phyloP scores from a whole-genome alignment of 805 yeast species.

The Saccharomycopsis sp. region DNA sequence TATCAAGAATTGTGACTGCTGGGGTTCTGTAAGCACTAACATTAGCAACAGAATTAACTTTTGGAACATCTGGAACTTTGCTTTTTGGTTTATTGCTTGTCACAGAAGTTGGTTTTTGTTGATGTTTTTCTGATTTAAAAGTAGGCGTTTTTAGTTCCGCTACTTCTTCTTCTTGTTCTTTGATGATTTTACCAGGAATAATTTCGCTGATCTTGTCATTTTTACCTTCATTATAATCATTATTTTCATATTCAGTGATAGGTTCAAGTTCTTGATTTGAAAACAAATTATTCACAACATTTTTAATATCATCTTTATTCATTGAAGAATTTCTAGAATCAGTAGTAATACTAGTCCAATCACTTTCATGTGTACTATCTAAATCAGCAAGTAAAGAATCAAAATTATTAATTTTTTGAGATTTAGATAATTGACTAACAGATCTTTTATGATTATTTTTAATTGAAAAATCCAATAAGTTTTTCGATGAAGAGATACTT shows the following conservation, averaged over 20 bases:
- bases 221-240: too few relatives aligned
- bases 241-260: too few relatives aligned
- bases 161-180: background rate
- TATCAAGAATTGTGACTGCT: background rate
- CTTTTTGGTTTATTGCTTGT: too few relatives aligned
- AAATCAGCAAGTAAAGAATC: slow-evolving; percentile 4
- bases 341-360: slow-evolving; percentile 15
- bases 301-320: background rate
- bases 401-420: slow-evolving; percentile 9
- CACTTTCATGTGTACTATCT: slow-evolving; percentile 9
- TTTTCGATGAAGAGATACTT: too few relatives aligned
- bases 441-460: background rate
- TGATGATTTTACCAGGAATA: too few relatives aligned
- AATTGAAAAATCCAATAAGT: too few relatives aligned
- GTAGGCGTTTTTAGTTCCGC: background rate
- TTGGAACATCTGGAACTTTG: too few relatives aligned
- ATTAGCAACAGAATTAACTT: too few relatives aligned
- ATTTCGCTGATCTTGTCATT: too few relatives aligned
- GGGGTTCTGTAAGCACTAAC: slow-evolving; percentile 11
- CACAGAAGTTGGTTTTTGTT: too few relatives aligned
- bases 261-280: too few relatives aligned
- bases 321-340: background rate
- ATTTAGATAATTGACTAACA: slow-evolving; percentile 8
- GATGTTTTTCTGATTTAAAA: background rate
- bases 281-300: too few relatives aligned